Evolutionary conservation across 495 filamentous ascomycete species (phyloP), one percentile per base, ranked within the genome.

Genomic region (Rusavskia elegans): DNA sequence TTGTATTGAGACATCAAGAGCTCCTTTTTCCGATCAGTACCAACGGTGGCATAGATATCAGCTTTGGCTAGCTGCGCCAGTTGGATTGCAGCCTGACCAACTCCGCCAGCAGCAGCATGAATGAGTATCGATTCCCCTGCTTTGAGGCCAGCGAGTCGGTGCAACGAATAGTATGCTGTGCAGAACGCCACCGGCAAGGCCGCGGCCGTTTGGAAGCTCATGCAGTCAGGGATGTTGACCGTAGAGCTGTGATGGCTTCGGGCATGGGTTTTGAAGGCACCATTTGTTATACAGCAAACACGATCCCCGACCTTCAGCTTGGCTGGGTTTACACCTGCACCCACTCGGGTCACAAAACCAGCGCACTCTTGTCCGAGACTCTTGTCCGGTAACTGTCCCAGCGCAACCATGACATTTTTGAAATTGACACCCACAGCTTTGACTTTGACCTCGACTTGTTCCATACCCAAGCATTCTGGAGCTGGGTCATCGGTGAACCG

Each of bases 41-140:
- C 50, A 2, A 81, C 79, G 0, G 81, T 84, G 0, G 66, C 74
- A 54, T 72, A 82, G 20, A 84, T 69, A 45, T 80, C 72, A 8
- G 77, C 76, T 9, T 71, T 73, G 20, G 71, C 50, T 60, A 68
- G 65, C 46, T 75, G 68, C 0, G 76, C 74, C 5, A 83, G 51
- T 23, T 57, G 57, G 49, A 80, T 73, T 20, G 77, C 73, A 8
- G 73, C 73, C 57, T 80, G 77, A 1, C 78, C 78, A 5, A 75
- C 6, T 25, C 45, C 45, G 11, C 64, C 53, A 5, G 59, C 53
- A 8, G 53, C 65, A 3, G 55, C 29, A 36, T 68, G 64, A 21
- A 66, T 61, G 2, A 68, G 55, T 5, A 68, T 51, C 2, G 17
- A 46, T 39, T 68, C 64, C 59, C 63, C 5, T 46, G 27, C 9